Evolutionary conservation across 2,329 filamentous ascomycete species (phyloP).

Genomic region (Drechslerella dactyloides): DNA sequence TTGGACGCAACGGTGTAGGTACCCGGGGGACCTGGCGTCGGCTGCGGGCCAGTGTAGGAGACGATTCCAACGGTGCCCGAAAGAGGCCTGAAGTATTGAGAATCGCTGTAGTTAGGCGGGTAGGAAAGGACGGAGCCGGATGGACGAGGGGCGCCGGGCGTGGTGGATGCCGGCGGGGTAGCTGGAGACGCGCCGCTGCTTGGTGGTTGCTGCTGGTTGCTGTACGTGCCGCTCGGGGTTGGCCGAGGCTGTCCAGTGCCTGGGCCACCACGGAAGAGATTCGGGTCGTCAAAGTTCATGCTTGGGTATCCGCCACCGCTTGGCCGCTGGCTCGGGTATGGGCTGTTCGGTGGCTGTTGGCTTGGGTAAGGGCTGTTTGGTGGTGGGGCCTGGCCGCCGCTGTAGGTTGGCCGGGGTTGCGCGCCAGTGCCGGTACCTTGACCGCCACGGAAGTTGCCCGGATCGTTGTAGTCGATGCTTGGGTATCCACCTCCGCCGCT

Average conservation of each 20-base stretch:
- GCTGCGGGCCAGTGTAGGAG: constrained; percentile 17
- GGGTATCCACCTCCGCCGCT: constrained; percentile 37
- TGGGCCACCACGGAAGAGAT: constrained; percentile 35
- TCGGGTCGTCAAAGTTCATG: constrained; percentile 45
- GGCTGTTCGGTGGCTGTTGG: not conserved
- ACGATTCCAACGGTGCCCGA: constrained; percentile 23
- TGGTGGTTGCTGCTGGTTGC: not conserved
- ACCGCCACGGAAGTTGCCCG: constrained; percentile 29
- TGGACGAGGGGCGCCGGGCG: not conserved
- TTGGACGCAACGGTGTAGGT: constrained; percentile 24
- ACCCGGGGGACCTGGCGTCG: constrained; percentile 15
- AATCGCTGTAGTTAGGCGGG: constrained; percentile 28
- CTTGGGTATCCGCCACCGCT: constrained; percentile 33
- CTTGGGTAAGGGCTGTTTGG: not conserved
- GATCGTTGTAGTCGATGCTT: constrained; percentile 44
- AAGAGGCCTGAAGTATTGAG: constrained; percentile 36
- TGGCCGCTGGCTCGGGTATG: constrained; percentile 27
- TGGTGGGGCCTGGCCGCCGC: not conserved
- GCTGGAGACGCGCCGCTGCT: not conserved
- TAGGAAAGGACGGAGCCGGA: constrained; percentile 22
- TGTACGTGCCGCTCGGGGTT: not conserved
- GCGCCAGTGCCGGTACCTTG: constrained; percentile 9
- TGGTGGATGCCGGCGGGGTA: not conserved
- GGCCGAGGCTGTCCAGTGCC: not conserved
- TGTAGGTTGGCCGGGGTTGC: not conserved